Evolutionary conservation across 208 protist genomes (phyloP).

Genomic region (Endotrypanum monterogeii): DNA sequence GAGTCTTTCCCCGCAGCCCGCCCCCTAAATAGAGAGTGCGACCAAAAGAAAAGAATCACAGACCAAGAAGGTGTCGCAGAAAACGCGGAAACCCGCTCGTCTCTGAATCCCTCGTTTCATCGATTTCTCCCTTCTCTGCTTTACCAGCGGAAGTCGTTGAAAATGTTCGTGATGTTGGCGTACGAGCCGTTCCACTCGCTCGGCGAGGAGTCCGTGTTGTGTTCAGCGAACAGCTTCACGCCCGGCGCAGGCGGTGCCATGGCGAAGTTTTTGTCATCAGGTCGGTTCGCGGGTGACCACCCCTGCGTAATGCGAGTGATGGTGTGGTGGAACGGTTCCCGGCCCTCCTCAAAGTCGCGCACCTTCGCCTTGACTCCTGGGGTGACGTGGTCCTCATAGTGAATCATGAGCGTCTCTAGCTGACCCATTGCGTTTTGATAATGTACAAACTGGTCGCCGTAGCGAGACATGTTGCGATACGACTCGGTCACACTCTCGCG

Average conservation of each 20-base stretch:
- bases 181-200: constrained; percentile 82
- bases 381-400: constrained; percentile 75
- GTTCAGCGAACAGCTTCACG: constrained; percentile 83
- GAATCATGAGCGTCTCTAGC: constrained; percentile 79
- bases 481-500: constrained; percentile 74
- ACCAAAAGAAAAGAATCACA: too few species aligned
- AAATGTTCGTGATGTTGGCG: constrained; percentile 83
- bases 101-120: neutral
- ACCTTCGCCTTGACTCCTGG: constrained; percentile 73
- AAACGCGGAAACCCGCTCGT: neutral
- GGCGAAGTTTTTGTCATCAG: constrained; percentile 82
- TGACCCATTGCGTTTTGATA: constrained; percentile 76
- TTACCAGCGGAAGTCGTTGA: constrained; percentile 91
- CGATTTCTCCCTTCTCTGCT: neutral
- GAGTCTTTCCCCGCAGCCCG: too few species aligned
- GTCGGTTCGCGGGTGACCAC: constrained; percentile 79
- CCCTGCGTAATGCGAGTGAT: constrained; percentile 84
- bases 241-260: constrained; percentile 59
- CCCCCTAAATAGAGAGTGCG: too few species aligned
- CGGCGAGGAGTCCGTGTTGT: constrained; percentile 85
- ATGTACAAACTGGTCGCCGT: constrained; percentile 88
- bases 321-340: constrained; percentile 89
- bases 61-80: too few species aligned
- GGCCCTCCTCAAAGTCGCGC: constrained; percentile 78
- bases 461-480: constrained; percentile 86